Evolutionary conservation across 352 stramenopile genomes (phyloP).

Genomic region (Phytophthora quininea): DNA sequence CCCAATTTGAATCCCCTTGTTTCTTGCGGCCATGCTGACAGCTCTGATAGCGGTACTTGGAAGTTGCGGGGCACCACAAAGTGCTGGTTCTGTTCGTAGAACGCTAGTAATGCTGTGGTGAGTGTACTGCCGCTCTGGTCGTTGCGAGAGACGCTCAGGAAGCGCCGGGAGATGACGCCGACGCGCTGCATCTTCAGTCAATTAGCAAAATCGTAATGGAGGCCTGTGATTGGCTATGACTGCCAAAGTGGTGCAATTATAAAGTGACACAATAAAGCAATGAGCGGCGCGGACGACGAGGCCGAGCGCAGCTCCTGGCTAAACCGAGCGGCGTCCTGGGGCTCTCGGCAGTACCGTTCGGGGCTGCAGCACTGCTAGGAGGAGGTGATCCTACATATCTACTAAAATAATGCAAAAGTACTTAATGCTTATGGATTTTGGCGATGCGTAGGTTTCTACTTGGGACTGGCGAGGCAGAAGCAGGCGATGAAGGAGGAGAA

Average conservation of each 20-base stretch:
- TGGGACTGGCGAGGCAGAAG: constrained; percentile 54
- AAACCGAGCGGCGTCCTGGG: constrained; percentile 23
- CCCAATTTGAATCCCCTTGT: constrained; percentile 49
- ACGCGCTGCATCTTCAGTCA: not conserved
- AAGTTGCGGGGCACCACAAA: constrained; percentile 54
- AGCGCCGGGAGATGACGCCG: constrained; percentile 8
- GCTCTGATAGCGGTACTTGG: constrained; percentile 27
- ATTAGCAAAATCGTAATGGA: too few species aligned
- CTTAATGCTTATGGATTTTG: too few species aligned
- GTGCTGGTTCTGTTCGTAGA: constrained; percentile 44
- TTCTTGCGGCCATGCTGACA: constrained; percentile 40
- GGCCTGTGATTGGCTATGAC: too few species aligned
- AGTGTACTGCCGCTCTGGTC: constrained; percentile 22
- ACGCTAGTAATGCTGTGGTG: constrained; percentile 37
- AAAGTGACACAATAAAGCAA: not conserved
- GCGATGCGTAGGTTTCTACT: constrained; percentile 63
- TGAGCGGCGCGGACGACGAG: constrained; percentile 16
- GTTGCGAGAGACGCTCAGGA: constrained; percentile 24
- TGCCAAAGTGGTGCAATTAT: not conserved
- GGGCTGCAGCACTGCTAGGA: constrained; percentile 45
- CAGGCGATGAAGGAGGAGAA: constrained; percentile 45
- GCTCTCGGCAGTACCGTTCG: constrained; percentile 38
- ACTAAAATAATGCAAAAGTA: too few species aligned
- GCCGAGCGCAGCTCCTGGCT: constrained; percentile 12
- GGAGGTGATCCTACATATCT: too few species aligned